phyloP scores from a whole-genome alignment of 352 stramenopile genomes.

The Globisporangium alternatum region DNA sequence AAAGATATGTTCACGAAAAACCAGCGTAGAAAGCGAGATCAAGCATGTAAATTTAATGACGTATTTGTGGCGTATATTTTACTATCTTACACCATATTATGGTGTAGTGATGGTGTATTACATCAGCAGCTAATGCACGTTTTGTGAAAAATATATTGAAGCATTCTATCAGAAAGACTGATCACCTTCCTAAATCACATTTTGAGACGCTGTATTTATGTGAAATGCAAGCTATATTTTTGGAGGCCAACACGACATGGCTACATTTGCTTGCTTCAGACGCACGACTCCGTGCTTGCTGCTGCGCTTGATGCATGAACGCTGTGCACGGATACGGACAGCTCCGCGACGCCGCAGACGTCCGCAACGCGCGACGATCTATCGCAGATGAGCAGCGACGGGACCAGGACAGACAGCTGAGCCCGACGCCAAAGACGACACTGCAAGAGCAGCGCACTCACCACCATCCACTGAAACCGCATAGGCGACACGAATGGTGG shows the following conservation, averaged over 20 bases:
- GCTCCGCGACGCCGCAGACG: conserved; percentile 12
- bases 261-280: background rate
- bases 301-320: conserved; percentile 10
- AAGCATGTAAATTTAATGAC: no score
- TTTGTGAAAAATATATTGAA: no score
- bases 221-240: no score
- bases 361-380: conserved; percentile 13
- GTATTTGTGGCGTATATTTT: no score
- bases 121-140: no score
- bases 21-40: no score
- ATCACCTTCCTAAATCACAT: no score
- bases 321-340: conserved; percentile 12
- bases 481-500: conserved; percentile 33
- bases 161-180: no score
- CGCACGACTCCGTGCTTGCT: no score
- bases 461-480: background rate
- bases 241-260: background rate
- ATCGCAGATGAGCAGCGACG: conserved; percentile 11
- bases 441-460: background rate
- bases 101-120: no score
- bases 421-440: background rate
- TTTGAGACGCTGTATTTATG: background rate
- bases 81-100: no score
- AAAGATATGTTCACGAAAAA: no score
- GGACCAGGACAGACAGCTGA: background rate